phyloP scores from a whole-genome alignment of 331 rosid species.

The Acacia pycnantha region DNA sequence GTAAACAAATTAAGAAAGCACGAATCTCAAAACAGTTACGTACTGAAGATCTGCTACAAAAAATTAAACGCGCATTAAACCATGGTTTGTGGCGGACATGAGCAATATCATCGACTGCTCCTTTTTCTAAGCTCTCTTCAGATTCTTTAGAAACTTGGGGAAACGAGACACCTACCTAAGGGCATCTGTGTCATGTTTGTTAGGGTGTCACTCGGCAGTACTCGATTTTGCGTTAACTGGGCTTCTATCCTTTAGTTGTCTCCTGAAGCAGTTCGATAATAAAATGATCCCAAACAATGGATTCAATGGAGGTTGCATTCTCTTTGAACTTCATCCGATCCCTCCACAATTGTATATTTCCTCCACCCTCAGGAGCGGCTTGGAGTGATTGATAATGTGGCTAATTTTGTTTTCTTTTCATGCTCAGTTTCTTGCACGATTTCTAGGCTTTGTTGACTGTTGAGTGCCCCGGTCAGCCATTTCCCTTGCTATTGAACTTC shows the following conservation, averaged over 20 bases:
- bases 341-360: neutral
- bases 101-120: no score
- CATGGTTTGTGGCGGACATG: no score
- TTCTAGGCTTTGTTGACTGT: neutral
- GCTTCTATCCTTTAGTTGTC: neutral
- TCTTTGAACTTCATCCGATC: neutral
- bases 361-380: no score
- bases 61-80: no score
- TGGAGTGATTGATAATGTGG: no score
- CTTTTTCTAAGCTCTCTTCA: no score
- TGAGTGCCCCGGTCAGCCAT: neutral
- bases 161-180: no score
- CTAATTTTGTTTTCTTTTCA: neutral
- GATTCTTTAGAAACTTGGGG: no score
- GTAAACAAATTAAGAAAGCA: neutral
- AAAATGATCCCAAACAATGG: neutral
- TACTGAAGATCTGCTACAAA: no score
- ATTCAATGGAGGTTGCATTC: neutral
- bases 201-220: neutral
- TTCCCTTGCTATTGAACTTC: no score
- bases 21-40: no score
- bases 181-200: no score
- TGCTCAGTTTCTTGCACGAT: neutral
- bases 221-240: neutral
- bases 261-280: neutral